Evolutionary conservation across 352 stramenopile species (phyloP), one percentile per base, ranked within the genome.

Genomic region (Phytophthora syringae): DNA sequence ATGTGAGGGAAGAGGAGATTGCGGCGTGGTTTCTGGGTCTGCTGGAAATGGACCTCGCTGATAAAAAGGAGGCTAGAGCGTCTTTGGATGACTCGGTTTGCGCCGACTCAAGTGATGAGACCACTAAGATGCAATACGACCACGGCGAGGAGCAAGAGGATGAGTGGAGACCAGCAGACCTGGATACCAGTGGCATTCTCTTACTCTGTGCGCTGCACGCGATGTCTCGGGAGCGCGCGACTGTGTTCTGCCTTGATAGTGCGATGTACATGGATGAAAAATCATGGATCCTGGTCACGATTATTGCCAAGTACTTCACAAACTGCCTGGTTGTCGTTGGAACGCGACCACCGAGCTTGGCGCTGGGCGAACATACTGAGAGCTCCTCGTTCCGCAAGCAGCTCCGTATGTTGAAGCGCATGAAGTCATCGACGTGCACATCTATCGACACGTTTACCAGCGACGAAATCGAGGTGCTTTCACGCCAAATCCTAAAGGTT

Each of bases 211-310:
- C 81, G 7, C 70, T 96, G 9, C 77, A 94, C 30, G 86, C 84
- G 3, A 89, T 96, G 60, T 92, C 84, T 2, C 86, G 86, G 9
- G 72, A 90, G 24, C 71, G 76, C 13, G 74, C 75, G 10, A 89
- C 84, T 0, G 69, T 96, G 1, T 89, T 96, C 40, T 93, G 81
- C 40, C 77, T 96, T 32, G 88, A 96, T 59, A 93, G 83, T 48
- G 88, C 88, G 15, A 94, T 94, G 86, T 85, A 93, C 56, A 94
- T 94, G 84, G 88, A 96, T 52, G 85, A 88, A 52, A 90, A 92
- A 67, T 93, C 83, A 32, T 96, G 88, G 88, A 80, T 83, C 25
- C 54, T 96, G n/a, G 72, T 89, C 10, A 84, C 85, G 11, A 90
- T 91, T 37, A 80, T 94, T 30, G 83, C 82, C 9, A 92, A 94